Percentiles rank a stretch among this genome's conserved stretches.
These are phyloP conservation scores for Fusarium oligoseptatum DNA, from an alignment of 2,329 filamentous ascomycete genomes.

Conservation along the genomic window DNA sequence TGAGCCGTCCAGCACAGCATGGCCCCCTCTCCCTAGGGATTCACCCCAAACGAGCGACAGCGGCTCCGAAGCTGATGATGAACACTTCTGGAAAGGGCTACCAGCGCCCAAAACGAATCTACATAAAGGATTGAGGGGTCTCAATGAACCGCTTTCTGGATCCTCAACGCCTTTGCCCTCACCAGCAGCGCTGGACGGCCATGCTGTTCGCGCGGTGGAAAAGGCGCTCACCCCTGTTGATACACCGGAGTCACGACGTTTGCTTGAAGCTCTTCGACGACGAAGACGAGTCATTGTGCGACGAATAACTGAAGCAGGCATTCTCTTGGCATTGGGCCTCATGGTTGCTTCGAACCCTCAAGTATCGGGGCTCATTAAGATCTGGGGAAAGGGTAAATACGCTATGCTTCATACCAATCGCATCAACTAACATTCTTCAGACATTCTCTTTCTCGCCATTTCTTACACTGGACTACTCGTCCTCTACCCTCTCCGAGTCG, in stretches of 20 bases:
- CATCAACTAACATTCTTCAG: constrained; percentile 49
- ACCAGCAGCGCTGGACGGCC: constrained; percentile 60
- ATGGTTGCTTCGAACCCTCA: constrained; percentile 62
- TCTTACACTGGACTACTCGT: constrained; percentile 58
- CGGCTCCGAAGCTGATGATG: constrained; percentile 95
- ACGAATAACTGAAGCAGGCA: constrained; percentile 64
- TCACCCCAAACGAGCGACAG: constrained; percentile 82
- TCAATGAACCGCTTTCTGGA: constrained; percentile 67
- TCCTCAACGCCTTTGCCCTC: constrained; percentile 68
- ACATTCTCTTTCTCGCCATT: constrained; percentile 56
- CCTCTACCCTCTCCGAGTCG: constrained; percentile 72
- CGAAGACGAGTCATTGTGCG: constrained; percentile 66
- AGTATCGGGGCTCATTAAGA: constrained; percentile 59
- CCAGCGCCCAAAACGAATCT: constrained; percentile 81
- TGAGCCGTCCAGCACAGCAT: constrained; percentile 43
- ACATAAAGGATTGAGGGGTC: constrained; percentile 82
- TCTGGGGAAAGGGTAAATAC: constrained; percentile 64
- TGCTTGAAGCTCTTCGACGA: constrained; percentile 53
- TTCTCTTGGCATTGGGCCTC: constrained; percentile 63
- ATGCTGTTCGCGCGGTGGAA: constrained; percentile 45
- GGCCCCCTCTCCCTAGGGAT: constrained; percentile 59
- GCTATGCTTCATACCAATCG: not conserved
- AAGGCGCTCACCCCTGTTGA: constrained; percentile 34
- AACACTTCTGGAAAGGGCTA: constrained; percentile 86
- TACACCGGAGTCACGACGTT: constrained; percentile 31